These are phyloP conservation scores for Colletotrichum musae DNA, from an alignment of 2,329 filamentous ascomycete genomes.

Conservation along the genomic window DNA sequence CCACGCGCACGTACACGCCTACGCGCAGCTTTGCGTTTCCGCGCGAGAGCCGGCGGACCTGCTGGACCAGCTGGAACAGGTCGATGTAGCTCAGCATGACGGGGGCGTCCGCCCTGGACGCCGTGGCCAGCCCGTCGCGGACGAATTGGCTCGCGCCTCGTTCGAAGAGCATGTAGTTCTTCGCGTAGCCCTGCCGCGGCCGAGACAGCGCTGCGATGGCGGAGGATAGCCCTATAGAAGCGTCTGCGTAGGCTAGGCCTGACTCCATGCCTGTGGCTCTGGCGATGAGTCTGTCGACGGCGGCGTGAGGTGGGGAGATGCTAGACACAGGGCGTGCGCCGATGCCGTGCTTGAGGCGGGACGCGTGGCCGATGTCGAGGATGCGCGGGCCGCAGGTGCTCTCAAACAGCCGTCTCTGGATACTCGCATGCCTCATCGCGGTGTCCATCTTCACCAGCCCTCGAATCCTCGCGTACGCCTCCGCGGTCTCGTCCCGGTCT, in stretches of 20 bases:
- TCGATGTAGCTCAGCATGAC: slow-evolving; percentile 22
- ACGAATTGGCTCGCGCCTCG: slow-evolving; percentile 26
- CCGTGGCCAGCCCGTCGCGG: not conserved
- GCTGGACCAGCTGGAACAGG: slow-evolving; percentile 19
- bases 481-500: not conserved
- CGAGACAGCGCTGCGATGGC: slow-evolving; percentile 33
- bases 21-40: not conserved
- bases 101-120: slow-evolving; percentile 1
- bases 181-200: not conserved
- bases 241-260: slow-evolving; percentile 34
- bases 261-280: slow-evolving; percentile 21
- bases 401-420: slow-evolving; percentile 5
- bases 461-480: not conserved
- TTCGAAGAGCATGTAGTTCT: slow-evolving; percentile 18
- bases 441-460: slow-evolving; percentile 18
- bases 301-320: slow-evolving; percentile 36
- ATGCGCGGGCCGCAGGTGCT: slow-evolving; percentile 19
- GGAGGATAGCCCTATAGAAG: slow-evolving; percentile 29
- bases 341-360: slow-evolving; percentile 31
- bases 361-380: slow-evolving; percentile 25
- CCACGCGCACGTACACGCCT: slow-evolving; percentile 9
- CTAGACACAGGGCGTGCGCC: slow-evolving; percentile 33
- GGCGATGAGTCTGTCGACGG: slow-evolving; percentile 30
- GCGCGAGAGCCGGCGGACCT: slow-evolving; percentile 15
- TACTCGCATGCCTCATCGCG: not conserved